Base-by-base conservation (phyloP, 805 yeast species). In the Candida montana region DNA sequence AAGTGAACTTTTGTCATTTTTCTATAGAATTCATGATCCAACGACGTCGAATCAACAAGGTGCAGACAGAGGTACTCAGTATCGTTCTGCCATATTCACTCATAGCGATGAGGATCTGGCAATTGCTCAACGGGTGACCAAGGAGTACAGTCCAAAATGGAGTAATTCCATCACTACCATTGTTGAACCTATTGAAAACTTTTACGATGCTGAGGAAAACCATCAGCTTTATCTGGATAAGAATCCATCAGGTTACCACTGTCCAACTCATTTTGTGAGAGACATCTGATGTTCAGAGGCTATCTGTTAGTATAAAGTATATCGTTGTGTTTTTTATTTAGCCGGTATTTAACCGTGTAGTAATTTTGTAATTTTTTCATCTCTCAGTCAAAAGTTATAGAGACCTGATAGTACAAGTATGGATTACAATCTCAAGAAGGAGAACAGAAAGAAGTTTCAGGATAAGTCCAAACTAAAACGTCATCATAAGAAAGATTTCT, bases 141-240 rank as follows among this genome's bases (percentile, higher is more conserved):
- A 72, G 19, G 71, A 68, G 35, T 70, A 79, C 58, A 93, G 89
- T 59, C 74, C 75, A 42, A 72, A 75, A 44, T 93, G 91, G 85
- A 69, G 72, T 36, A 72, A 81, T 54, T 66, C 67, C 43, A 82
- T 93, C 21, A 83, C 68, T 35, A 89, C 98, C 1, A 65, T 64
- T 34, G 75, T 90, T 39, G 83, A 77, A 55, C 83, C 85, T 8
- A 72, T 88, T 34, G 59, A 68, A 38, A 70, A 69, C 45, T 93
- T 86, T 72, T 83, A 81, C 68, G 96, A 90, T 58, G 98, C 97
- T n/a, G 99, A 91, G 63, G 90, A 81, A 29, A 91, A 90, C 61
- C 99, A 91, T 61, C 98, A 91, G 60, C 57, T 72, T 47, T 91
- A 93, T 60, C 69, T 91, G 53, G 72, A 73, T 42, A 80, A 77